Base-by-base conservation (phyloP, 257 asterid genomes). In the Nicotiana tomentosiformis region DNA sequence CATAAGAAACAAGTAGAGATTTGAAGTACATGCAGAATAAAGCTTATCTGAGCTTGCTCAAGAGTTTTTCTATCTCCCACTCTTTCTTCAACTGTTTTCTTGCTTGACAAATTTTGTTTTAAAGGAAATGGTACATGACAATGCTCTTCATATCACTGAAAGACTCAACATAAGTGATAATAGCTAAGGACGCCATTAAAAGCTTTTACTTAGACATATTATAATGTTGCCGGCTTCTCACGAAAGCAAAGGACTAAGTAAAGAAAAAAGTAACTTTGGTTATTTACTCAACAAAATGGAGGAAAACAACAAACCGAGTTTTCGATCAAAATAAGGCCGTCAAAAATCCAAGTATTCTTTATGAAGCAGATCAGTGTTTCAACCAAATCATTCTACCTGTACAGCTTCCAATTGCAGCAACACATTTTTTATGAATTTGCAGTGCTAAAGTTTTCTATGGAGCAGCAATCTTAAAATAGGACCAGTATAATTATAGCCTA, bases 1-100 rank as follows among this genome's bases (percentile, higher is more conserved):
- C 20, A 83, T 83, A 37, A 90, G 85, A 84, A 78, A 37, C 35
- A 12, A 2, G 23, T 70, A 32, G 60, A 35, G 66, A 77, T 5
- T 80, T 69, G 72, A 78, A 61, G 77, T 4, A 58, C 15, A 18
- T 32, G 43, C 77, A 49, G 68, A 83, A 30, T 51, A 67, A 83
- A 77, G 82, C 17, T 60, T 51, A 76, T 16, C 1, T 12, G 29
- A 65, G 70, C 10, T 14, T 65, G 14, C 39, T 85, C 69, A 77
- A 57, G 62, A 29, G 3, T 4, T 23, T 65, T 12, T 12, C 1
- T 46, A 74, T 76, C 64, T 51, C 46, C 46, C 4, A 26, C 16
- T 26, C 29, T 76, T 51, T 53, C 1, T 23, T 15, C 80, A 76
- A 76, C 46, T 51, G 37, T 76, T 51, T 14, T 12, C 18, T 76